These are phyloP conservation scores for Sporobolomyces pararoseus DNA, from an alignment of 768 basidiomycete genomes.

Conservation along the genomic window DNA sequence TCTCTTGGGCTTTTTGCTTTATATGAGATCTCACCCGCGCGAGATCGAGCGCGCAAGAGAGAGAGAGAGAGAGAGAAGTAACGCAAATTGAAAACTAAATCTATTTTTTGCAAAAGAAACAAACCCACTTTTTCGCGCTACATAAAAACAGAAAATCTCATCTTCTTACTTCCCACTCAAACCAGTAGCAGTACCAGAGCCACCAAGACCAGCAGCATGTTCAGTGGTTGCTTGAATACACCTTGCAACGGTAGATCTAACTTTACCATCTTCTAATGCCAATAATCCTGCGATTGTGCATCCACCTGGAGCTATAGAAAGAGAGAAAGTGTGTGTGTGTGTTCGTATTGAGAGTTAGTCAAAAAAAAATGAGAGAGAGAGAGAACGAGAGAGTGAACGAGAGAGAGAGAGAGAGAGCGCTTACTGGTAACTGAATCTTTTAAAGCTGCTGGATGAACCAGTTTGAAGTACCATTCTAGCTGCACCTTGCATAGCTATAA, in stretches of 20 bases:
- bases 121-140: too few species aligned
- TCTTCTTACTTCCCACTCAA: slow-evolving; percentile 55
- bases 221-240: slow-evolving; percentile 91
- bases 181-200: too few species aligned
- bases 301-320: slow-evolving; percentile 77
- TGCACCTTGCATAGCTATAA: slow-evolving; percentile 83
- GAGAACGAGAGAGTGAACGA: neutral
- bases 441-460: slow-evolving; percentile 88
- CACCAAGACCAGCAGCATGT: slow-evolving; percentile 74
- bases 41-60: too few species aligned
- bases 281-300: slow-evolving; percentile 97
- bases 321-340: neutral
- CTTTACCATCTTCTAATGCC: slow-evolving; percentile 85
- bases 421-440: slow-evolving; percentile 96
- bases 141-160: neutral
- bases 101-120: too few species aligned
- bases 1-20: too few species aligned
- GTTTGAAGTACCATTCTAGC: slow-evolving; percentile 89
- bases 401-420: slow-evolving; percentile 46
- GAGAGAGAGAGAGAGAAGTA: too few species aligned
- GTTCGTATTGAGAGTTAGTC: too few species aligned
- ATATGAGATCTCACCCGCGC: too few species aligned
- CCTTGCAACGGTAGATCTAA: slow-evolving; percentile 89
- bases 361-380: too few species aligned
- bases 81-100: too few species aligned